Evolutionary conservation across 305 asterid species (phyloP).

Genomic region (Solanum hybrid): DNA sequence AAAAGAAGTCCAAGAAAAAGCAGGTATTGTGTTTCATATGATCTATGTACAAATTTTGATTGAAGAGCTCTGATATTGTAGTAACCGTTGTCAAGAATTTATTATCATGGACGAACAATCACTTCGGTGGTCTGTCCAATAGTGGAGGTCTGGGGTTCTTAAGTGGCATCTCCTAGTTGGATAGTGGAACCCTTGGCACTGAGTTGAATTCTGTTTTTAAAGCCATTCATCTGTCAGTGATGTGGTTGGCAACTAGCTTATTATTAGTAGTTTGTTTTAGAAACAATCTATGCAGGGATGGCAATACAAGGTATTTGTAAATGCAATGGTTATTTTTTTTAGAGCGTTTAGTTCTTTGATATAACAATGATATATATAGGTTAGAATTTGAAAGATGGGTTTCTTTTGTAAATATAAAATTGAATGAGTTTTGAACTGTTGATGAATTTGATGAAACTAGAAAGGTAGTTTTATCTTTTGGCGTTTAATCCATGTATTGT

Average conservation of each 20-base stretch:
- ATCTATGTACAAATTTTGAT: not conserved
- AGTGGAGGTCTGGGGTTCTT: not conserved
- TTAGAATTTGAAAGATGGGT: not conserved
- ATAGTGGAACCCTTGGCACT: not conserved
- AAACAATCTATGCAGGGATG: not conserved
- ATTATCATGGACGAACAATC: not conserved
- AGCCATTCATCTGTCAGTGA: not conserved
- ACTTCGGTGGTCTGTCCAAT: not conserved
- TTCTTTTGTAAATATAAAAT: not conserved
- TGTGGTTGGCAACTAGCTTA: not conserved
- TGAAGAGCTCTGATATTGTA: not conserved
- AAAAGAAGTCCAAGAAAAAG: conserved; percentile 85
- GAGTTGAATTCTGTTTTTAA: not conserved
- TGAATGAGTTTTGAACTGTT: not conserved
- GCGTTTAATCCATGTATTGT: not conserved
- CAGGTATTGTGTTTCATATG: conserved; percentile 42
- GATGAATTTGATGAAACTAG: not conserved
- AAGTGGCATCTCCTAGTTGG: not conserved
- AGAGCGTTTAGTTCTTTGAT: not conserved
- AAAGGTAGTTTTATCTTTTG: not conserved
- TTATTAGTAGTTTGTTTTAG: not conserved
- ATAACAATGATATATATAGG: not conserved
- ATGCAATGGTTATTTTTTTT: not conserved
- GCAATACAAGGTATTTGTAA: not conserved
- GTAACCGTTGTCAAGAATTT: not conserved